Percentiles rank a stretch among this genome's conserved stretches.
phyloP scores from a whole-genome alignment of 495 filamentous ascomycete genomes.

The Lasiosphaeria ovina region DNA sequence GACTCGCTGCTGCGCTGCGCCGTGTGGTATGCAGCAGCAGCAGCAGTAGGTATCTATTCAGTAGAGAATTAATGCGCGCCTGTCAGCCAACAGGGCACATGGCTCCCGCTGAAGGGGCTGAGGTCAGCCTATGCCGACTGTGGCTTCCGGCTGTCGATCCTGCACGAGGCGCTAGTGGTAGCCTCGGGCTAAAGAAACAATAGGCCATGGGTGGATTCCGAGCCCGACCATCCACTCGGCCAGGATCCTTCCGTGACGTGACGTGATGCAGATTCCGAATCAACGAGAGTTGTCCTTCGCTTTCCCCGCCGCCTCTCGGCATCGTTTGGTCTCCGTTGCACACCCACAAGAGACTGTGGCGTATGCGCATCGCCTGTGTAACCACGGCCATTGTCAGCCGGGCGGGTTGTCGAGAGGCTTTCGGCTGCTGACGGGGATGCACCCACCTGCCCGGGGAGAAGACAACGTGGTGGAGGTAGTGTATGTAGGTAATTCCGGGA shows the following conservation, averaged over 20 bases:
- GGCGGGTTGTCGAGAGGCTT: no score
- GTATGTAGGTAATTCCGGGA: no score
- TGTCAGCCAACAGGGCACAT: conserved; percentile 2
- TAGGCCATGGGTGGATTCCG: background rate
- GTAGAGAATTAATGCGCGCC: conserved; percentile 15
- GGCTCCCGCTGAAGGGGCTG: conserved; percentile 7
- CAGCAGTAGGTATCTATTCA: background rate
- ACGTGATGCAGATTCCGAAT: conserved; percentile 34
- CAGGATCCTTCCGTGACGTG: conserved; percentile 24
- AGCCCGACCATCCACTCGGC: conserved; percentile 13
- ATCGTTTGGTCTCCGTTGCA: background rate
- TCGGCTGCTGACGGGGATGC: no score
- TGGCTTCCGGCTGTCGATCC: background rate
- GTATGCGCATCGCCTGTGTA: no score
- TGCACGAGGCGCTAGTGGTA: background rate
- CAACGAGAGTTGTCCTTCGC: conserved; percentile 1
- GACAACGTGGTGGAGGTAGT: no score
- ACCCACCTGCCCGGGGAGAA: no score
- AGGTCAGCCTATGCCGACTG: background rate
- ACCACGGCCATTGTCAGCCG: no score
- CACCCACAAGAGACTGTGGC: background rate
- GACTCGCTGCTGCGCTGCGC: conserved; percentile 16
- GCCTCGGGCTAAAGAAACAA: conserved; percentile 8
- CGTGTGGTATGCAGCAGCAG: background rate
- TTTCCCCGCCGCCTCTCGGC: background rate